Evolutionary conservation across 1,139 yeast species (phyloP).

Genomic region (Suhomyces ambrosiae): DNA sequence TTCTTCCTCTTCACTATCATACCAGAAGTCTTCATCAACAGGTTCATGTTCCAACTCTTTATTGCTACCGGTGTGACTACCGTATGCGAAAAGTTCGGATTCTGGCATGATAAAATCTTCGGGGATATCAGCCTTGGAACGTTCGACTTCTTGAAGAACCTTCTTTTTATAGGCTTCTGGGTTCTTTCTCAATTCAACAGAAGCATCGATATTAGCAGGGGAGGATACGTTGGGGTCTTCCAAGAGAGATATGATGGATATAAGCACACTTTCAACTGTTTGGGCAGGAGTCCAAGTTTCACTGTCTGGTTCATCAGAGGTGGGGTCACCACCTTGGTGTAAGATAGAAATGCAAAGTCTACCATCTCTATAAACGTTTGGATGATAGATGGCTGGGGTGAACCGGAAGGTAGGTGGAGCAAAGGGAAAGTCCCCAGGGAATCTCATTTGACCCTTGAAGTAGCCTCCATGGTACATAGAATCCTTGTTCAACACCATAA

Average conservation of each 20-base stretch:
- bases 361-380: conserved; percentile 93
- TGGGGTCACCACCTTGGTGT: conserved; percentile 87
- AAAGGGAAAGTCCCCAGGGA: conserved; percentile 89
- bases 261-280: conserved; percentile 86
- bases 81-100: conserved; percentile 59
- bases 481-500: conserved; percentile 87
- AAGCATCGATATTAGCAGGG: conserved; percentile 97
- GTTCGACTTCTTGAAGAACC: conserved; percentile 80
- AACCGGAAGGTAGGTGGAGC: conserved; percentile 90
- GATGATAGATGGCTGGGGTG: conserved; percentile 94
- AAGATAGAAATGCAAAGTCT: conserved; percentile 88
- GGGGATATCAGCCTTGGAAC: conserved; percentile 84
- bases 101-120: conserved; percentile 82
- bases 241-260: conserved; percentile 83
- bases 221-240: conserved; percentile 92
- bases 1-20: conserved; percentile 63
- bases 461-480: conserved; percentile 96
- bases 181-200: conserved; percentile 85
- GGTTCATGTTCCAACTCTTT: conserved; percentile 59
- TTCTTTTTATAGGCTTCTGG: conserved; percentile 78
- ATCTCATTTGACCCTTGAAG: conserved; percentile 90
- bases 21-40: conserved; percentile 87
- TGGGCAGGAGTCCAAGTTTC: conserved; percentile 98
- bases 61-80: conserved; percentile 42
- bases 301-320: conserved; percentile 87